Conservation (phyloP, 805 yeast genomes). For the Blastobotrys chiropterorum region DNA sequence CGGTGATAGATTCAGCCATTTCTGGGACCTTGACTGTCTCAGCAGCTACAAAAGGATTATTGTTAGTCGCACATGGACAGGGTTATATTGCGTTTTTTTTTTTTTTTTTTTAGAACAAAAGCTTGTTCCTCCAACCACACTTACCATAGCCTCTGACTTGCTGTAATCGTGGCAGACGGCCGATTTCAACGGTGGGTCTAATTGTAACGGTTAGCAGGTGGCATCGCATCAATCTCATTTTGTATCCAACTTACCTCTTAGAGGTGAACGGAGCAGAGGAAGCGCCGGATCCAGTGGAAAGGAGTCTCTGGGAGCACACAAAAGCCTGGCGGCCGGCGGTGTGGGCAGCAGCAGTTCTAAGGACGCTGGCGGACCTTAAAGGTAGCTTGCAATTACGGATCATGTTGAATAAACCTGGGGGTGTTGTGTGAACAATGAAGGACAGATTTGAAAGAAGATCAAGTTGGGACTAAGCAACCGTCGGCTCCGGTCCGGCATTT, state of each 20-base stretch:
- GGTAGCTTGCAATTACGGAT: background rate
- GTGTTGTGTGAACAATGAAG: background rate
- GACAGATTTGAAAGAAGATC: background rate
- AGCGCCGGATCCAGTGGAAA: background rate
- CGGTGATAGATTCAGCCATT: conserved; percentile 98
- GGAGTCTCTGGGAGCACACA: background rate
- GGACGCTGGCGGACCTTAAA: background rate
- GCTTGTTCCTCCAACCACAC: too few species aligned
- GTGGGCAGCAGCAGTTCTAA: background rate
- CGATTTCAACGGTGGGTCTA: background rate
- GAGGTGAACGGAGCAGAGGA: background rate
- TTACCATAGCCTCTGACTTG: conserved; percentile 18
- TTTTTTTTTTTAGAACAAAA: too few species aligned
- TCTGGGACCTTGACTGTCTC: conserved; percentile 82
- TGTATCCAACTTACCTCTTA: background rate
- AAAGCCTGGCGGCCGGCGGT: background rate
- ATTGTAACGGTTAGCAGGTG: background rate
- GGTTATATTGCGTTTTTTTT: background rate
- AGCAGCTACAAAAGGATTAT: conserved; percentile 18
- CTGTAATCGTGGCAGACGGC: background rate
- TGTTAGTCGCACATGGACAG: background rate
- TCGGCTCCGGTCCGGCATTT: background rate
- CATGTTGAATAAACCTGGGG: background rate
- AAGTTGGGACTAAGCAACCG: background rate
- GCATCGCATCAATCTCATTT: too few species aligned